Base-by-base conservation (phyloP, 352 stramenopile genomes). In the Pythium periplocum region DNA sequence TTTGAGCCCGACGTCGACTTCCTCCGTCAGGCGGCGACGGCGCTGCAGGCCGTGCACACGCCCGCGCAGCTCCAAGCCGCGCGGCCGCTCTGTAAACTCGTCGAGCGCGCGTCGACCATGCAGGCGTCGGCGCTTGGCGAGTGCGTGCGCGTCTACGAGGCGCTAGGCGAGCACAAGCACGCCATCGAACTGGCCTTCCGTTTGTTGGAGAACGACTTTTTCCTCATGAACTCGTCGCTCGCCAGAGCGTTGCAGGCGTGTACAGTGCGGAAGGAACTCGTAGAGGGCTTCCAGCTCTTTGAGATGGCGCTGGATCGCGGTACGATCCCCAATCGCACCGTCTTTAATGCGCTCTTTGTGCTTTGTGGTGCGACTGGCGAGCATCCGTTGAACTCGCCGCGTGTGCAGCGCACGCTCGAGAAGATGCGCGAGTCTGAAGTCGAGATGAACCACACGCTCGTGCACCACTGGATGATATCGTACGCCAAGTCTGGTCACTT, bases 401-500 rank as follows among this genome's bases (percentile, higher is more conserved):
- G 66, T 6, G 74, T 90, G 33, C 60, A 75, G 37, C 38, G 57
- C 31, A 62, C 87, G 46, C 67, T 88, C 10, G 47, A 57, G 17
- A 66, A 83, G 51, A 89, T 91, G 77, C 50, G 81, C 33, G 51
- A 78, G 3, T 60, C 62, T 7, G 73, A 73, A 6, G 53, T 85
- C 2, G 51, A 70, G 48, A 83, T 91, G 77, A 89, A 81, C 57
- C 58, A 86, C 58, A 78, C 82, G 42, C 83, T 75, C 51, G 87
- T 87, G 56, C 78, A 90, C 53, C 75, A 79, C 51, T 68, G 81
- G 42, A 86, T 93, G 68, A 82, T 59, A 40, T 67, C 79, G 41
- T 90, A 88, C 69, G 70, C 71, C 35, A 83, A 75, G 40, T 64
- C 59, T 4, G 77, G 77, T 6, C 61, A 85, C 39, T 64, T 71